These are phyloP conservation scores for Neurospora sp. DNA, from an alignment of 495 filamentous ascomycete species.

Conservation along the genomic window DNA sequence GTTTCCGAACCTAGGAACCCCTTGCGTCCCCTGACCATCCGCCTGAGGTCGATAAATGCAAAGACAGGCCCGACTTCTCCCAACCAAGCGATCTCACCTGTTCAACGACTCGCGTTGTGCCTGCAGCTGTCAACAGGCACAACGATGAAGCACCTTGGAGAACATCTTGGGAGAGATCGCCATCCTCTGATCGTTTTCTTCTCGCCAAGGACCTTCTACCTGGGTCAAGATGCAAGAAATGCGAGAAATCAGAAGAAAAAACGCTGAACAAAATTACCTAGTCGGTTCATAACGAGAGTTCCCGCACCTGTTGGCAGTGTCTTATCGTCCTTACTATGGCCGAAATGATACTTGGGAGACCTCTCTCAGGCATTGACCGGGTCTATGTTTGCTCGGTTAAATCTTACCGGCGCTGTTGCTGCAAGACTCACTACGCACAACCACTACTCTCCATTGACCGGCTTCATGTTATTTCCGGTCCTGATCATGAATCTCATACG, in stretches of 20 bases:
- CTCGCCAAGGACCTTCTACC: not conserved
- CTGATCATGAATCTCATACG: too few relatives aligned
- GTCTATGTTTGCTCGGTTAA: too few relatives aligned
- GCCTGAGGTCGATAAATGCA: accelerated
- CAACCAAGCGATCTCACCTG: not conserved
- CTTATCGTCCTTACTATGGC: not conserved
- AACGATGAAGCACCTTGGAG: not conserved
- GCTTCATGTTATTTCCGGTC: too few relatives aligned
- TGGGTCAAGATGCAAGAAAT: not conserved
- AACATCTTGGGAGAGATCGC: accelerated
- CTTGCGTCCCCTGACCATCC: not conserved
- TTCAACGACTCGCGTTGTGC: too few relatives aligned
- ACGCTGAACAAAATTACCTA: not conserved
- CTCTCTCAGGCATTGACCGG: not conserved
- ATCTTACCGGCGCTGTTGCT: too few relatives aligned
- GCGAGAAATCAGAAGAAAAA: too few relatives aligned
- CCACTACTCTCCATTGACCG: too few relatives aligned
- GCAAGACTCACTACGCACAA: too few relatives aligned
- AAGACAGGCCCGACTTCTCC: accelerated
- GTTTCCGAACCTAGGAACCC: not conserved
- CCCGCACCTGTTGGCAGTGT: not conserved
- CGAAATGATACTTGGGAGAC: not conserved
- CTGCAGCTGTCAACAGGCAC: too few relatives aligned
- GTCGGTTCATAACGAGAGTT: not conserved
- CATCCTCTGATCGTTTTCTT: not conserved